These are phyloP conservation scores for Trichophyton schoenleinii DNA, from an alignment of 2,329 filamentous ascomycete species.

Conservation along the genomic window DNA sequence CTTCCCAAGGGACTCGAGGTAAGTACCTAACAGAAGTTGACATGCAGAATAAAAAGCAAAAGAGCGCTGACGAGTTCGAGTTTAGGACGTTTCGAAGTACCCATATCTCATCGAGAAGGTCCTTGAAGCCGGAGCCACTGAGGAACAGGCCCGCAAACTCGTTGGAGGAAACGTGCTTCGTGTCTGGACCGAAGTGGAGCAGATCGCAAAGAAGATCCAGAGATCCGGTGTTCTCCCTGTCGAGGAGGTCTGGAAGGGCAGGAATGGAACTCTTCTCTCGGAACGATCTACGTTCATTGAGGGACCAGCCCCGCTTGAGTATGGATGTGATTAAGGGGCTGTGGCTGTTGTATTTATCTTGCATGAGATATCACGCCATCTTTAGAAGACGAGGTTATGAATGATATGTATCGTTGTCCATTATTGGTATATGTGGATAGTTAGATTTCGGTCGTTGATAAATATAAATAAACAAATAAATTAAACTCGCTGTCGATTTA, in stretches of 20 bases:
- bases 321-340: neutral
- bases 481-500: no score
- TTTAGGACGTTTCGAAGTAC: constrained; percentile 19
- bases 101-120: constrained; percentile 15
- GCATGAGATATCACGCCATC: neutral
- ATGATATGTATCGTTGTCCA: no score
- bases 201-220: constrained; percentile 11
- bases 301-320: neutral
- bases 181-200: constrained; percentile 16
- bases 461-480: no score
- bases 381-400: neutral
- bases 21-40: neutral
- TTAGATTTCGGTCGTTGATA: neutral
- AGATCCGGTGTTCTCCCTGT: constrained; percentile 13
- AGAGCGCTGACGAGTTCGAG: neutral
- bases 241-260: constrained; percentile 13
- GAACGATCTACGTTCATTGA: constrained; percentile 1
- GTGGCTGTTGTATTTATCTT: neutral
- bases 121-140: constrained; percentile 29
- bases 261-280: constrained; percentile 6
- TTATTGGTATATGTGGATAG: neutral
- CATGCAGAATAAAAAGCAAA: neutral
- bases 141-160: constrained; percentile 28
- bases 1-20: constrained; percentile 19
- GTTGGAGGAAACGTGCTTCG: constrained; percentile 29